phyloP scores from a whole-genome alignment of 1,284 basidiomycete genomes.

The Malassezia obtusa region DNA sequence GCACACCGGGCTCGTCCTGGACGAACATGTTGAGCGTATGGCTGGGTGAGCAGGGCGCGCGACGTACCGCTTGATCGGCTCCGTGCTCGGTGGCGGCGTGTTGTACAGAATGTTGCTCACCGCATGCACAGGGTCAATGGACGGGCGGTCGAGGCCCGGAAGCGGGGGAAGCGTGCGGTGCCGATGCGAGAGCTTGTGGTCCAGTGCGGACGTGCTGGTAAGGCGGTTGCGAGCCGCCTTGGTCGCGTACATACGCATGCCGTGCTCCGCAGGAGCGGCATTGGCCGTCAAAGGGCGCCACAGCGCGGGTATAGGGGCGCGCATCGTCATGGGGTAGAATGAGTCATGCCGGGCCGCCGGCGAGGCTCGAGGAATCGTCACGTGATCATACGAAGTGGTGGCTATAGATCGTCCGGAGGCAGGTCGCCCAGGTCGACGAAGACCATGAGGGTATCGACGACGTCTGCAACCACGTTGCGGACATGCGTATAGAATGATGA shows the following conservation, averaged over 20 bases:
- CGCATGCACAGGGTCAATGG: slow-evolving; percentile 43
- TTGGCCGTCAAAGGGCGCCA: background rate
- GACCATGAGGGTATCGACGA: background rate
- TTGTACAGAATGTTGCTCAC: slow-evolving; percentile 55
- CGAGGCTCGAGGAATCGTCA: background rate
- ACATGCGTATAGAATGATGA: too few relatives aligned
- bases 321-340: slow-evolving; percentile 4
- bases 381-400: background rate
- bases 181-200: slow-evolving; percentile 70
- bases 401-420: background rate
- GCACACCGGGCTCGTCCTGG: slow-evolving; percentile 96
- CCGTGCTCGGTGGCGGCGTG: slow-evolving; percentile 79
- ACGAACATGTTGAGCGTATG: slow-evolving; percentile 97
- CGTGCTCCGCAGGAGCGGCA: background rate
- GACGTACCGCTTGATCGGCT: slow-evolving; percentile 83
- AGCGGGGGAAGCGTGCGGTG: slow-evolving; percentile 46
- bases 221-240: slow-evolving; percentile 5
- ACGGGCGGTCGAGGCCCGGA: slow-evolving; percentile 40
- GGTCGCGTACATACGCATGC: slow-evolving; percentile 4
- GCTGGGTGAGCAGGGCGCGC: slow-evolving; percentile 8
- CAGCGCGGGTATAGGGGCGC: background rate
- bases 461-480: too few relatives aligned
- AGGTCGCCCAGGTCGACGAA: slow-evolving; percentile 1
- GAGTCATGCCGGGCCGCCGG: slow-evolving; percentile 9
- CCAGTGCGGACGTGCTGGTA: slow-evolving; percentile 69